These are phyloP conservation scores for Hydnomerulius pinastri DNA, from an alignment of 768 basidiomycete species.

Conservation along the genomic window DNA sequence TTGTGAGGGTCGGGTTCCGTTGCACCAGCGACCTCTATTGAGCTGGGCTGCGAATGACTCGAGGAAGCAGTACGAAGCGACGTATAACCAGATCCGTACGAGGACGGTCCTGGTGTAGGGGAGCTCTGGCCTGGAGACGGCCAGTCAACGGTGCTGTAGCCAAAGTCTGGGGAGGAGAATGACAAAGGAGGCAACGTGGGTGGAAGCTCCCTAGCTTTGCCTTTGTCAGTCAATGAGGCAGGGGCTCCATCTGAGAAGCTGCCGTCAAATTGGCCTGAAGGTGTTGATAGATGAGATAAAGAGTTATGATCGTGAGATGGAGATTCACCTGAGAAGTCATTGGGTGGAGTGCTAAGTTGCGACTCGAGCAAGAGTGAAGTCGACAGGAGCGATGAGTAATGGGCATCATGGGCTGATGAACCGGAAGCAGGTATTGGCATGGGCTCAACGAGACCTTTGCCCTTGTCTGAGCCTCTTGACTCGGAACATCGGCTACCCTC, in stretches of 20 bases:
- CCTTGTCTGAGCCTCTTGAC: conserved; percentile 37
- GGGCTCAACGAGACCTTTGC: conserved; percentile 56
- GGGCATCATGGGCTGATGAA: conserved; percentile 3
- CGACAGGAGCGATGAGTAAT: conserved; percentile 20
- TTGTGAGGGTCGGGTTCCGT: conserved; percentile 14
- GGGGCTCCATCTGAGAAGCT: conserved; percentile 8
- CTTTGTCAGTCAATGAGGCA: conserved; percentile 46
- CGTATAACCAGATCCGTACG: conserved; percentile 35
- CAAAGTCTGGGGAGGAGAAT: conserved; percentile 57
- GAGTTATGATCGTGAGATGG: conserved; percentile 5
- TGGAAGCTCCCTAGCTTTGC: conserved; percentile 52
- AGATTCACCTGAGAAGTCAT: conserved; percentile 5
- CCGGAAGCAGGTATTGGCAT: conserved; percentile 43
- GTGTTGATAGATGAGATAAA: conserved; percentile 30
- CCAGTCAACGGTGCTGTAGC: conserved; percentile 42
- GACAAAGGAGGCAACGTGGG: conserved; percentile 67
- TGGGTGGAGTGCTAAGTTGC: not conserved
- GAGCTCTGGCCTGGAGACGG: conserved; percentile 29
- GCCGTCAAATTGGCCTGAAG: conserved; percentile 15
- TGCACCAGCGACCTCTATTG: conserved; percentile 11
- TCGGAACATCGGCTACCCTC: not conserved
- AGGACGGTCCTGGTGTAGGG: conserved; percentile 32
- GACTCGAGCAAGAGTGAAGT: conserved; percentile 11
- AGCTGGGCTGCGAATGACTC: conserved; percentile 12
- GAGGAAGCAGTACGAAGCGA: conserved; percentile 40